These are phyloP conservation scores for Clohesyomyces aquaticus DNA, from an alignment of 495 filamentous ascomycete species.

Conservation along the genomic window DNA sequence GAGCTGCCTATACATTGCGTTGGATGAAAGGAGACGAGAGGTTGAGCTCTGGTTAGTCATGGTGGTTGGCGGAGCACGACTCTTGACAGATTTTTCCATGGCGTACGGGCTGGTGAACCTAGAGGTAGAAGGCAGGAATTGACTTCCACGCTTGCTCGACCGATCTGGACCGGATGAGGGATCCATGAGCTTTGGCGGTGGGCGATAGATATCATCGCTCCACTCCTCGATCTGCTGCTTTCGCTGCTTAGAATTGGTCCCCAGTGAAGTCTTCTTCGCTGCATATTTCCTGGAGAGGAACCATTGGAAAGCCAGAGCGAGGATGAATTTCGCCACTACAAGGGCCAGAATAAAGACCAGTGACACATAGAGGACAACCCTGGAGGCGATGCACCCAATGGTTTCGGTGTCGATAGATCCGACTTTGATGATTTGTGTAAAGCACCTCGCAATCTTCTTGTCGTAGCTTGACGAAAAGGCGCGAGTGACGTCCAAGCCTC, in stretches of 20 bases:
- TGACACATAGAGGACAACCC: conserved; percentile 95
- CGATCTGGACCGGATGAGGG: conserved; percentile 62
- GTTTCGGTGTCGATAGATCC: conserved; percentile 95
- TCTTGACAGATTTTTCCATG: conserved; percentile 59
- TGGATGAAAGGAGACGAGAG: conserved; percentile 70
- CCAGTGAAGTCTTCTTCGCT: conserved; percentile 71
- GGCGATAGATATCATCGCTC: conserved; percentile 95
- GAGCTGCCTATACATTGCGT: conserved; percentile 67
- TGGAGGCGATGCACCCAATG: conserved; percentile 94
- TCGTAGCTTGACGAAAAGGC: conserved; percentile 76
- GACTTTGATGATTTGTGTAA: conserved; percentile 91
- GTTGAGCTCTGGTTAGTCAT: conserved; percentile 93
- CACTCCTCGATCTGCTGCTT: conserved; percentile 97
- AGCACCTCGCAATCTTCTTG: conserved; percentile 80
- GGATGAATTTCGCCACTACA: conserved; percentile 80
- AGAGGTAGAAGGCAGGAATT: conserved; percentile 82
- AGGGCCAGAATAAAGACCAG: conserved; percentile 91
- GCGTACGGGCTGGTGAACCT: conserved; percentile 95
- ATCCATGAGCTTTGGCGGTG: conserved; percentile 78
- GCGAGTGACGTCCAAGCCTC: conserved; percentile 89
- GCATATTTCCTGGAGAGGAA: conserved; percentile 83
- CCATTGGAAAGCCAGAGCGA: conserved; percentile 96
- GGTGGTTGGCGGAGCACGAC: conserved; percentile 71
- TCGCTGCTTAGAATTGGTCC: conserved; percentile 71
- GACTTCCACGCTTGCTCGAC: conserved; percentile 76